A percentile compares a stretch with the other conserved stretches of the same genome.
Conservation (phyloP, 73 alveolate species). For the Blepharisma japonicum region DNA sequence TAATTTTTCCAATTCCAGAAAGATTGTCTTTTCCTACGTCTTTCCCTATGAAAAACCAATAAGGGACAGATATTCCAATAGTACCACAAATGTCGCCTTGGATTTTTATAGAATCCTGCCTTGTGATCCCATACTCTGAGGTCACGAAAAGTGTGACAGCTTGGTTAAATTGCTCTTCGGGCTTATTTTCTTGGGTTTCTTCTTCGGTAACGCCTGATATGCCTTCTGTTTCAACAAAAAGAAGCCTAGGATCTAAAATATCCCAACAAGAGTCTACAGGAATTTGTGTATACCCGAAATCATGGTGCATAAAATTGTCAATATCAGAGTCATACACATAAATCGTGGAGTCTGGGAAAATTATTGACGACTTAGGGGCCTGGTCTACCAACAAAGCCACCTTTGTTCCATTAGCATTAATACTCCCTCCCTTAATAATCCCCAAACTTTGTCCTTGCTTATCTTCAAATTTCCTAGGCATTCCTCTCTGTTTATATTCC, state of each 20-base stretch:
- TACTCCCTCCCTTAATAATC: conserved; percentile 75
- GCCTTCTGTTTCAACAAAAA: conserved; percentile 82
- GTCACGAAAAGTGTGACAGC: conserved; percentile 81
- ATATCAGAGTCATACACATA: conserved; percentile 88
- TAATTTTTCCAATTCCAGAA: conserved; percentile 53
- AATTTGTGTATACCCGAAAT: conserved; percentile 80
- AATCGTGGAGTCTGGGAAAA: conserved; percentile 83
- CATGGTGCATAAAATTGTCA: conserved; percentile 87
- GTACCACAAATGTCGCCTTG: conserved; percentile 74
- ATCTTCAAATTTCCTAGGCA: conserved; percentile 91
- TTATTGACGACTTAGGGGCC: conserved; percentile 72
- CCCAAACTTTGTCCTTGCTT: conserved; percentile 84
- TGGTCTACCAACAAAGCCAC: conserved; percentile 88
- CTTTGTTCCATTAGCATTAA: conserved; percentile 89
- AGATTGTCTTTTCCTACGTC: conserved; percentile 45
- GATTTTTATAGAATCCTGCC: conserved; percentile 69
- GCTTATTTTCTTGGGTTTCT: conserved; percentile 37
- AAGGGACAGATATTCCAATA: conserved; percentile 67
- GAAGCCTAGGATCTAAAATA: conserved; percentile 79
- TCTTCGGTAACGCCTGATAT: conserved; percentile 54
- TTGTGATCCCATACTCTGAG: conserved; percentile 84
- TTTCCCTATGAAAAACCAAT: conserved; percentile 51
- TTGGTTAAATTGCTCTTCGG: conserved; percentile 56
- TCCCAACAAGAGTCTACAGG: conserved; percentile 94
- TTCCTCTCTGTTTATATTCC: conserved; percentile 77